Base-by-base conservation (phyloP, 73 alveolate genomes). In the Tetrahymena elliotti region DNA sequence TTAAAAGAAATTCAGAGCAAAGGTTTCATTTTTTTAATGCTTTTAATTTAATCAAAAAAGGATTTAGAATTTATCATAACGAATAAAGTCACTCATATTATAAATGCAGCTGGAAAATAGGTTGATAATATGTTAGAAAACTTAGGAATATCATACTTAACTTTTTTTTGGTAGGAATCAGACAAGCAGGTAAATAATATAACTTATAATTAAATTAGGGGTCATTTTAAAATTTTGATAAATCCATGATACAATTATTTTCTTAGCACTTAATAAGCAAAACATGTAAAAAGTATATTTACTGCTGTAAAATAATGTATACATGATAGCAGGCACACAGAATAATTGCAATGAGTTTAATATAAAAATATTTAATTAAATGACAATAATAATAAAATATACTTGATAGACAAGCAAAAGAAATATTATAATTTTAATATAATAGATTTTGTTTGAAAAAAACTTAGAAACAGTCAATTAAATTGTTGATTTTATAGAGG, bases 401-500 rank as follows among this genome's bases (percentile, higher is more conserved):
- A 24, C n/a, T 18, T 68, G 10, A 0, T n/a, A 0, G 36, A 31
- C 37, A 11, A n/a, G n/a, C n/a, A n/a, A 68, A 27, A 22, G 38
- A 68, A 68, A 27, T 24, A n/a, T 6, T 18, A 24, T 68, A 18
- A 18, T 24, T n/a, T 9, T 38, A 98, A 98, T 18, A 53, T 93
- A 97, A 95, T 97, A 98, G 97, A 96, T 96, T 40, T 94, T 98
- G 83, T 97, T 98, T 88, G 99, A 98, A 36, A 96, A 96, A 84
- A 96, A 97, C 35, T 98, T 97, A 93, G 96, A 96, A 94, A 97
- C 96, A 0, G 99, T 98, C 41, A 97, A 98, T 93, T 97, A 98
- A 96, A 98, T 98, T n/a, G 96, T 96, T 93, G 97, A 96, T 83
- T 98, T 98, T 96, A 98, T 98, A 22, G 99, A 98, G 93, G 98